A percentile compares a stretch with the other conserved stretches of the same genome.
Conservation (phyloP, 148 eudicot species). For the Cornus kousa region DNA sequence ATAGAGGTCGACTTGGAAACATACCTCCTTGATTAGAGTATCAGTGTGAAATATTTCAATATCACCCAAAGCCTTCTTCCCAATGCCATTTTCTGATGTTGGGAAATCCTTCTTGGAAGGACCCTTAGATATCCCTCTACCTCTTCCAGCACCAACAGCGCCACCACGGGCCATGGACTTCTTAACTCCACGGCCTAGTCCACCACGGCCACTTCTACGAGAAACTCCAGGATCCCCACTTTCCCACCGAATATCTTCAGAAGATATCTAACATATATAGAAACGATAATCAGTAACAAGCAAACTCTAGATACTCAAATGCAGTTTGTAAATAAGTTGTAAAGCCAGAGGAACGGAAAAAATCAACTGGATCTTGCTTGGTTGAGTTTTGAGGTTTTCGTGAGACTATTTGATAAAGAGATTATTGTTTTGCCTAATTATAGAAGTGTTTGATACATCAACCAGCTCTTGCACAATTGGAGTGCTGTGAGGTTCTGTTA, state of each 20-base stretch:
- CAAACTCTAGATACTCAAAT: background rate
- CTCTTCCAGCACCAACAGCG: constrained; percentile 48
- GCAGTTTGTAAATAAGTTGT: background rate
- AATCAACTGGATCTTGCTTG: no score
- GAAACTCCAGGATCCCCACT: constrained; percentile 45
- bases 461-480: background rate
- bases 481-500: background rate
- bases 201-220: constrained; percentile 40
- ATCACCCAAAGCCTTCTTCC: constrained; percentile 51
- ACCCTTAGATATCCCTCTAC: constrained; percentile 47
- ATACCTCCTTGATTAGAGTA: constrained; percentile 64
- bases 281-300: background rate
- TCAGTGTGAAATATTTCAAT: constrained; percentile 66
- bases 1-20: background rate
- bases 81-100: constrained; percentile 50
- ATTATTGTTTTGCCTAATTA: background rate
- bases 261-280: constrained; percentile 37
- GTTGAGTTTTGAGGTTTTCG: no score
- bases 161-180: constrained; percentile 42
- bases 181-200: constrained; percentile 45
- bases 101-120: constrained; percentile 39
- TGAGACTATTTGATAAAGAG: no score
- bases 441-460: background rate
- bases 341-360: background rate
- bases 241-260: constrained; percentile 63